These are phyloP conservation scores for Brassica cretica DNA, from an alignment of 345 rosid genomes.

Conservation along the genomic window DNA sequence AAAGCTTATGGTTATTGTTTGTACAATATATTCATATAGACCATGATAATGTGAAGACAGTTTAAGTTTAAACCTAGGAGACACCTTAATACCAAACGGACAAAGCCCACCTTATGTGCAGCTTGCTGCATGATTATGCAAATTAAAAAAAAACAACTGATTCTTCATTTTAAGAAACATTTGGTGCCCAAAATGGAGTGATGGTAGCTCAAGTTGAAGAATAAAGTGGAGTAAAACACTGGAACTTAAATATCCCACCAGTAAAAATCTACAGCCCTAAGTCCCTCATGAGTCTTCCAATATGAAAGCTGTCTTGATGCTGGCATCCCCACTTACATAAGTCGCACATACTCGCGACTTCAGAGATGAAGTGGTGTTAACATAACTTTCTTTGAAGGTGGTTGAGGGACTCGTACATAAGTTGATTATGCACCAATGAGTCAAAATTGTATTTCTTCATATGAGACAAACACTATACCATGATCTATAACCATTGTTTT, in stretches of 20 bases:
- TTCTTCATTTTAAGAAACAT: not conserved
- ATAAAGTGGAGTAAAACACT: too few relatives aligned
- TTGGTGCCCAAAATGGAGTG: slow-evolving; percentile 31
- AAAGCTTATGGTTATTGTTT: too few relatives aligned
- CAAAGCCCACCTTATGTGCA: slow-evolving; percentile 22
- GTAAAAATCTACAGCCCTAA: not conserved
- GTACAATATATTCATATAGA: too few relatives aligned
- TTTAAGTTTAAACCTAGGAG: slow-evolving; percentile 24
- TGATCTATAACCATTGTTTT: too few relatives aligned
- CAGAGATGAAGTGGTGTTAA: not conserved
- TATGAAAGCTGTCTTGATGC: not conserved
- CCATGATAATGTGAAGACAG: not conserved
- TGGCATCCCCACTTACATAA: not conserved
- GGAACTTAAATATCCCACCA: not conserved
- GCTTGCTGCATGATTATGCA: slow-evolving; percentile 21
- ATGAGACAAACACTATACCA: too few relatives aligned
- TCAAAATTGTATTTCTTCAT: too few relatives aligned
- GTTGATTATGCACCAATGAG: too few relatives aligned
- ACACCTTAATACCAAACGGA: slow-evolving; percentile 40
- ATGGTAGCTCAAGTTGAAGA: not conserved
- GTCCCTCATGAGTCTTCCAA: not conserved
- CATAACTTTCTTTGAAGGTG: too few relatives aligned
- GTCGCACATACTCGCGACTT: not conserved
- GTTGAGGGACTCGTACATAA: too few relatives aligned
- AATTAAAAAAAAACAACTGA: slow-evolving; percentile 19